Evolutionary conservation across 306 rosid species (phyloP).

Genomic region (Senna siamea): DNA sequence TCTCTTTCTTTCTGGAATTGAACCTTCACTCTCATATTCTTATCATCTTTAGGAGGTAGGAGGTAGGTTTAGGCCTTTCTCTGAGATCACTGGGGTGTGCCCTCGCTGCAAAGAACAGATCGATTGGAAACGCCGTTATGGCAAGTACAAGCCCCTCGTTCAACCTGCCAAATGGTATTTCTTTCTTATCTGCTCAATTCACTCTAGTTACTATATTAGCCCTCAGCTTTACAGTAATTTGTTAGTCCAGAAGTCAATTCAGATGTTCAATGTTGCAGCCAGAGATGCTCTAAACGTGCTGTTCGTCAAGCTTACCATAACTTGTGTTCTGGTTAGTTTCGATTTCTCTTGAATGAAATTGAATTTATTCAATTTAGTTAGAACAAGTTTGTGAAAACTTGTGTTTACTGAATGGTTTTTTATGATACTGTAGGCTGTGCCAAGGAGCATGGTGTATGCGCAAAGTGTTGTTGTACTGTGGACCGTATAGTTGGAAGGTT

Average conservation of each 20-base stretch:
- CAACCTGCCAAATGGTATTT: constrained; percentile 83
- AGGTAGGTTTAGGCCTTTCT: constrained; percentile 74
- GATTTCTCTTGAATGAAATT: not conserved
- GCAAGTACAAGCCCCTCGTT: constrained; percentile 80
- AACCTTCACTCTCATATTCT: not conserved
- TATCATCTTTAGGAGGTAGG: constrained; percentile 69
- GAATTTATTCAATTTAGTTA: too few species aligned
- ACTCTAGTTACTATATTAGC: not conserved
- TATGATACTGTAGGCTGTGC: constrained; percentile 72
- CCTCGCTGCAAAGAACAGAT: constrained; percentile 87
- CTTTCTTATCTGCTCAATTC: not conserved
- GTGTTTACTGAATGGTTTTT: constrained; percentile 31
- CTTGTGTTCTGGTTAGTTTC: constrained; percentile 67
- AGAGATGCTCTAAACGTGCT: constrained; percentile 73
- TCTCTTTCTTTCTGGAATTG: not conserved
- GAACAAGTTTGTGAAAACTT: constrained; percentile 24
- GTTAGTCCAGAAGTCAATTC: too few species aligned
- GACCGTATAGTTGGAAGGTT: constrained; percentile 78
- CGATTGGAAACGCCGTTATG: constrained; percentile 92
- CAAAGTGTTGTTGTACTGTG: constrained; percentile 75
- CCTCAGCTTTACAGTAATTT: too few species aligned
- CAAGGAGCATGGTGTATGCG: constrained; percentile 85
- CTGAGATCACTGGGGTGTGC: constrained; percentile 85
- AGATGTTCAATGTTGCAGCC: constrained; percentile 55
- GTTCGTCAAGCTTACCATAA: constrained; percentile 96